phyloP scores from a whole-genome alignment of 306 rosid genomes.

The Quillaja saponaria region DNA sequence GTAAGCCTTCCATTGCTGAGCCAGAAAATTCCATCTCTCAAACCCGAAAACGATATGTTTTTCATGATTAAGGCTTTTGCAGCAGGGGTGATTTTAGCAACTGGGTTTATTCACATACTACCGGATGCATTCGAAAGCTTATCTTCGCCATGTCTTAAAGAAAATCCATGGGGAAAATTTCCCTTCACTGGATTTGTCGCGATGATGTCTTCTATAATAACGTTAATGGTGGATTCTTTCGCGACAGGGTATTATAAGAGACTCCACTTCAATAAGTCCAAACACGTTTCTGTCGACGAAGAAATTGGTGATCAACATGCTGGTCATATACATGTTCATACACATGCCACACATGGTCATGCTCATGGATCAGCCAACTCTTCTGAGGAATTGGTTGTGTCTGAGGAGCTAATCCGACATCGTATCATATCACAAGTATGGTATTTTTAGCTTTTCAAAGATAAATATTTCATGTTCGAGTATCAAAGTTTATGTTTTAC shows the following conservation, averaged over 20 bases:
- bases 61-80: constrained; percentile 76
- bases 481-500: neutral
- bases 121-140: constrained; percentile 63
- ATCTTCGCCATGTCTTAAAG: constrained; percentile 53
- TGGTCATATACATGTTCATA: constrained; percentile 87
- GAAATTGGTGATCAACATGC: constrained; percentile 52
- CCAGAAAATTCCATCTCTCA: constrained; percentile 49
- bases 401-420: constrained; percentile 54
- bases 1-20: constrained; percentile 61
- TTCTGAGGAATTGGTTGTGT: constrained; percentile 20
- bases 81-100: constrained; percentile 67
- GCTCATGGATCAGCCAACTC: constrained; percentile 69
- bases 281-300: constrained; percentile 47
- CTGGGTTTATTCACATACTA: constrained; percentile 69
- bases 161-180: constrained; percentile 58
- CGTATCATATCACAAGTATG: constrained; percentile 79
- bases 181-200: constrained; percentile 66
- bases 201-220: constrained; percentile 60
- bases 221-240: constrained; percentile 67
- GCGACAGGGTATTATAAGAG: constrained; percentile 60
- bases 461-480: neutral
- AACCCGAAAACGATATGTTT: constrained; percentile 54
- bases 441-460: neutral
- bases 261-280: constrained; percentile 42
- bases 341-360: constrained; percentile 94